Base-by-base conservation (phyloP, 169 alveolate species). In the Plasmodium vinckei region DNA sequence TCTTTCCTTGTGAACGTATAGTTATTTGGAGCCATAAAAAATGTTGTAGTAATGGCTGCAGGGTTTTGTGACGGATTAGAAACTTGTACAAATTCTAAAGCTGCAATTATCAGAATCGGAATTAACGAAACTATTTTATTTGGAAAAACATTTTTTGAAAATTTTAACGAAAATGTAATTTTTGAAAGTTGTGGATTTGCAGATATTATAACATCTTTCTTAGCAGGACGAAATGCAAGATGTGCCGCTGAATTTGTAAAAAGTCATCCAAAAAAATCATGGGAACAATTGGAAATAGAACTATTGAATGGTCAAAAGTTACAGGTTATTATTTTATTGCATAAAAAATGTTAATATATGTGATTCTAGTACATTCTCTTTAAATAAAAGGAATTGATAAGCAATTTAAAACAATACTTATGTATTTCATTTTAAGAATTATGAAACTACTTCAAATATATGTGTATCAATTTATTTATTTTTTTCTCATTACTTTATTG, bases 11-110 rank as follows among this genome's bases (percentile, higher is more conserved):
- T 15, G 13, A 57, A n/a, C 27, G 27, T 46, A 33, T 61, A 79
- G 89, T 96, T 97, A 71, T 97, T 96, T 71, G 99, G 99, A 13
- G 99, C 99, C n/a, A 60, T 97, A 77, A 97, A 97, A 91, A 97
- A 97, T 87, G 95, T 96, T 46, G 95, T 97, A 13, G 98, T 99
- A 19, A 87, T 97, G 17, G 96, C 98, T 6, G 98, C 97, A 46
- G 99, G 99, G 21, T 96, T 97, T 94, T 96, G 98, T 68, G 98
- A 97, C 71, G 99, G 99, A 13, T 93, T 97, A 72, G 97, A 97
- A 17, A 94, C 93, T 54, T 98, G 98, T 17, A 75, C 97, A 23
- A 97, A 97, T 95, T 95, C 99, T 64, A 97, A 97, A 73, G 96
- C 99, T 9, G 99, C 99, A 42, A 94, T 97, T 68, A 96, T 97